Conservation (phyloP, 2,329 filamentous ascomycete genomes). For the Phialophora tarda region DNA sequence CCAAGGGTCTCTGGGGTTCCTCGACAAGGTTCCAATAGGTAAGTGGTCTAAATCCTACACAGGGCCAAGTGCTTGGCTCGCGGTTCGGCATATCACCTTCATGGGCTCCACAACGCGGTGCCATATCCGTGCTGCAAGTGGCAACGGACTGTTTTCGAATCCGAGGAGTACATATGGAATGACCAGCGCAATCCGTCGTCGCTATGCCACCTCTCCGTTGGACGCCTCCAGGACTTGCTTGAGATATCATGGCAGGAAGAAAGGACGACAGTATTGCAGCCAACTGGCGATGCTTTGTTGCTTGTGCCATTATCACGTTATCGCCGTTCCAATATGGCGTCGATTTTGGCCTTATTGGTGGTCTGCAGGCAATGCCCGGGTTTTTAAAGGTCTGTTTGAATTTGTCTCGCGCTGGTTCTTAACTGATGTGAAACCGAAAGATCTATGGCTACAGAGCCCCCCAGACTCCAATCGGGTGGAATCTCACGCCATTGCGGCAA, state of each 20-base stretch:
- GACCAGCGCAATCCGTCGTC: not conserved
- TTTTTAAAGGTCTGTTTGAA: slow-evolving; percentile 38
- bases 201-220: not conserved
- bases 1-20: slow-evolving; percentile 1
- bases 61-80: slow-evolving; percentile 14
- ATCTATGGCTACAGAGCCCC: slow-evolving; percentile 38
- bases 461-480: slow-evolving; percentile 42
- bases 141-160: not conserved
- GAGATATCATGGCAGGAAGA: not conserved
- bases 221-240: not conserved
- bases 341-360: slow-evolving; percentile 42
- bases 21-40: slow-evolving; percentile 2
- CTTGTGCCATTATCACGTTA: slow-evolving; percentile 20
- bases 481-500: slow-evolving; percentile 43
- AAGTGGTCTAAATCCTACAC: slow-evolving; percentile 2
- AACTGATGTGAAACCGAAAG: slow-evolving; percentile 20
- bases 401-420: not conserved
- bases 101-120: not conserved
- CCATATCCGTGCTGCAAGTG: slow-evolving; percentile 1
- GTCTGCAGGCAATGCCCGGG: slow-evolving; percentile 42
- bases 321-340: slow-evolving; percentile 42
- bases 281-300: slow-evolving; percentile 25
- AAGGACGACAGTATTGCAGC: slow-evolving; percentile 19
- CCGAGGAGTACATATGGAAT: not conserved
- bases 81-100: slow-evolving; percentile 16